phyloP scores from a whole-genome alignment of 306 rosid species.

The Cicer bijugum region DNA sequence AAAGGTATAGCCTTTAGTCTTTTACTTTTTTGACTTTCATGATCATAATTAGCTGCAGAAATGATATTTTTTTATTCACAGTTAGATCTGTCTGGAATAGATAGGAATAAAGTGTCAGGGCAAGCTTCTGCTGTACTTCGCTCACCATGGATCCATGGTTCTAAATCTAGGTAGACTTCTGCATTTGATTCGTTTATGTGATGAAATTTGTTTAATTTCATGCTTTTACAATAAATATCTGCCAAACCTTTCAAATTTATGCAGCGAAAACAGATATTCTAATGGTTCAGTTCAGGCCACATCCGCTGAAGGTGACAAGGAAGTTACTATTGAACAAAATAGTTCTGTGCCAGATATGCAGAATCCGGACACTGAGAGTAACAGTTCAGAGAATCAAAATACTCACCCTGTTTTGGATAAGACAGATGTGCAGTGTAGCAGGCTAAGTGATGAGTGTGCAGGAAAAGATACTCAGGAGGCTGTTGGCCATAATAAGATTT shows the following conservation, averaged over 20 bases:
- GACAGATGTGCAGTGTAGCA: conserved; percentile 44
- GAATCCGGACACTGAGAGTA: conserved; percentile 43
- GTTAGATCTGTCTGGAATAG: conserved; percentile 76
- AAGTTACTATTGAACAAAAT: conserved; percentile 49
- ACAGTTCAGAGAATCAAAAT: conserved; percentile 43
- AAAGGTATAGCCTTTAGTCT: conserved; percentile 60
- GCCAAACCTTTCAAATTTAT: conserved; percentile 46
- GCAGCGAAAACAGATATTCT: conserved; percentile 53
- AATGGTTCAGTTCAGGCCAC: conserved; percentile 48
- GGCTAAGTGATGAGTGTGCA: conserved; percentile 45
- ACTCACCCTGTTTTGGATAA: conserved; percentile 33
- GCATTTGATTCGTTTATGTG: conserved; percentile 25
- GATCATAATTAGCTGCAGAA: conserved; percentile 34
- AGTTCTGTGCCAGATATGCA: conserved; percentile 46
- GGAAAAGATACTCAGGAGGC: conserved; percentile 51
- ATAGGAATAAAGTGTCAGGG: conserved; percentile 85
- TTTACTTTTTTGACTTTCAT: conserved; percentile 37
- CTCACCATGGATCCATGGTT: conserved; percentile 47
- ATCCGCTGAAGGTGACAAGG: conserved; percentile 48
- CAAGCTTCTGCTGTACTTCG: conserved; percentile 69
- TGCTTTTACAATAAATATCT: conserved; percentile 29
- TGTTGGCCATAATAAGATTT: conserved; percentile 45
- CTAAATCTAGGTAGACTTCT: conserved; percentile 58
- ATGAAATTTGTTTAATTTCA: conserved; percentile 36
- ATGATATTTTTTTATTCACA: conserved; percentile 51